A percentile compares a stretch with the other conserved stretches of the same genome.
These are phyloP conservation scores for Boletus sp. DNA, from an alignment of 1,284 basidiomycete genomes.

Conservation along the genomic window DNA sequence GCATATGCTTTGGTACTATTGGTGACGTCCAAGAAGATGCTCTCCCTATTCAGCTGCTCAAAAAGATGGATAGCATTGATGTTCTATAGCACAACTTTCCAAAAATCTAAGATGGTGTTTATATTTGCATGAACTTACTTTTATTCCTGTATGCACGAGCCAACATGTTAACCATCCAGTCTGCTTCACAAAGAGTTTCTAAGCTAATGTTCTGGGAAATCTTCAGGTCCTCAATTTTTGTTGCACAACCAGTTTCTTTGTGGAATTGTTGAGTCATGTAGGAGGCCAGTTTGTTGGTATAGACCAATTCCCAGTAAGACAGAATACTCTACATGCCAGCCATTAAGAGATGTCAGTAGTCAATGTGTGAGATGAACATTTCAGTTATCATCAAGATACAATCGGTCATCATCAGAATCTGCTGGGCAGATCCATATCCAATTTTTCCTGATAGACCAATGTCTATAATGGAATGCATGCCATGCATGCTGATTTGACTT, in stretches of 20 bases:
- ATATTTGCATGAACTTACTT: background rate
- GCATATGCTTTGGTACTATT: too few relatives aligned
- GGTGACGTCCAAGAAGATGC: background rate
- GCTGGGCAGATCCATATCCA: too few relatives aligned
- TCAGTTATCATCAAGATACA: too few relatives aligned
- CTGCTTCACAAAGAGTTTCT: background rate
- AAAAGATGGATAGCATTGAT: background rate
- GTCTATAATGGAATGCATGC: too few relatives aligned
- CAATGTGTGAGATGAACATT: background rate
- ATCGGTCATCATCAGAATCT: too few relatives aligned
- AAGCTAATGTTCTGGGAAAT: background rate
- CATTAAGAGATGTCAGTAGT: background rate
- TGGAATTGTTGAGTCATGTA: background rate
- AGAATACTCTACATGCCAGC: background rate
- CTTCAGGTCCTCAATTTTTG: rapidly evolving
- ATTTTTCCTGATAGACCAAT: too few relatives aligned
- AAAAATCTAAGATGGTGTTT: too few relatives aligned
- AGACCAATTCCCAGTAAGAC: background rate
- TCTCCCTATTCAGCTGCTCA: background rate
- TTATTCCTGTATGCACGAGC: background rate
- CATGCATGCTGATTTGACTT: too few relatives aligned
- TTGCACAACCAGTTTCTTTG: background rate
- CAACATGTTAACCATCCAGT: background rate
- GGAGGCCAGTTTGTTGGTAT: background rate
- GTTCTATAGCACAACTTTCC: background rate